phyloP scores from a whole-genome alignment of 139 green algal species.

The Klebsormidium nitens region DNA sequence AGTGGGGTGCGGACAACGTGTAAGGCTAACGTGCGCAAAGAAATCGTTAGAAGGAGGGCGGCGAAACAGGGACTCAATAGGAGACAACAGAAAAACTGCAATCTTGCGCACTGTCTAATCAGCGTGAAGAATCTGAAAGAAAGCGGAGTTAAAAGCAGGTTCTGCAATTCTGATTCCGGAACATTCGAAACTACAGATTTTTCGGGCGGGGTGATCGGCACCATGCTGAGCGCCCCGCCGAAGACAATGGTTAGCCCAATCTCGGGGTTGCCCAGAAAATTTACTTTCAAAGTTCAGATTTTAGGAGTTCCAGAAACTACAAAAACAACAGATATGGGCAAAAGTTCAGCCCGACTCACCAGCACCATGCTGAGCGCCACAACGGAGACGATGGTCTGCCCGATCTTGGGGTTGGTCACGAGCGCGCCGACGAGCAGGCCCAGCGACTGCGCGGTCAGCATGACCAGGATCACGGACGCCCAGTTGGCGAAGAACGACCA shows the following conservation, averaged over 20 bases:
- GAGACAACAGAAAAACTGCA: too few relatives aligned
- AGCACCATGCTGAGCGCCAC: slow-evolving; percentile 18
- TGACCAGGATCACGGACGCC: background rate
- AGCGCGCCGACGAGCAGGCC: background rate
- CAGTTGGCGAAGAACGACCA: slow-evolving; percentile 1
- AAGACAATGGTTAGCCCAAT: too few relatives aligned
- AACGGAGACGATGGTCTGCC: slow-evolving; percentile 1
- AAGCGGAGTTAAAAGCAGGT: too few relatives aligned
- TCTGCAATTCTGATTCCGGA: too few relatives aligned
- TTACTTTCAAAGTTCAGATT: background rate
- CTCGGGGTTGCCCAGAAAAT: too few relatives aligned
- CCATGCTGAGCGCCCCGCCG: background rate
- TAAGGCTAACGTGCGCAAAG: background rate
- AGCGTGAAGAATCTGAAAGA: too few relatives aligned
- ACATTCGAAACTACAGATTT: background rate
- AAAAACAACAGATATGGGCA: background rate
- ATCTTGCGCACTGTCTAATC: too few relatives aligned
- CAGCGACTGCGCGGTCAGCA: background rate
- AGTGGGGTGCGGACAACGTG: background rate
- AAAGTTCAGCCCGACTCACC: slow-evolving; percentile 36
- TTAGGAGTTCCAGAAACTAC: background rate
- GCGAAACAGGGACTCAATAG: too few relatives aligned
- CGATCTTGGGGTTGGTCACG: background rate
- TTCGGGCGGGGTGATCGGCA: too few relatives aligned
- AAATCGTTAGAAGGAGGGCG: too few relatives aligned